These are phyloP conservation scores for Cucumis sativus DNA, from an alignment of 306 rosid species.

Conservation along the genomic window DNA sequence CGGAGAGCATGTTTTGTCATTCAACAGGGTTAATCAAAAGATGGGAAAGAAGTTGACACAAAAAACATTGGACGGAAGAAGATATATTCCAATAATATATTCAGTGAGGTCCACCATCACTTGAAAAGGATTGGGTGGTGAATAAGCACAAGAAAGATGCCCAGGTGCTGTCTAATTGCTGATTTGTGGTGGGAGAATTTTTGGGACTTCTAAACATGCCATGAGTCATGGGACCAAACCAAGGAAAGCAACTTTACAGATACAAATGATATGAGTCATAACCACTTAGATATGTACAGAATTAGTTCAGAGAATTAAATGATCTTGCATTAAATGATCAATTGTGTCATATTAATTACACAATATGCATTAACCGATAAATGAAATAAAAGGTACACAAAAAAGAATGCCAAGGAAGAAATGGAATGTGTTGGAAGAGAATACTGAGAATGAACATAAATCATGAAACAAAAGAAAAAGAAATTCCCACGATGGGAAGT, in stretches of 20 bases:
- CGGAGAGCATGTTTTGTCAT: neutral
- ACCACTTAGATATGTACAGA: neutral
- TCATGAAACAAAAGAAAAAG: neutral
- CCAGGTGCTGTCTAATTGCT: neutral
- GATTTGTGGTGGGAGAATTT: neutral
- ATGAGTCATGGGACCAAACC: neutral
- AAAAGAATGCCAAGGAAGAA: neutral
- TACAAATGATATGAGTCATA: neutral
- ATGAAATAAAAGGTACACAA: neutral
- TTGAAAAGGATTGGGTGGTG: neutral
- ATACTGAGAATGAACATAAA: neutral
- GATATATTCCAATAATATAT: neutral
- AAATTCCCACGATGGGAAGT: neutral
- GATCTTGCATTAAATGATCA: neutral
- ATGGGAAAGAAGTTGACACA: neutral
- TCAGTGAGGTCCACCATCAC: neutral
- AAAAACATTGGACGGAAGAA: neutral
- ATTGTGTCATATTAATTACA: neutral
- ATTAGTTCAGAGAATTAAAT: neutral
- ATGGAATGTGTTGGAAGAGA: neutral
- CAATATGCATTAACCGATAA: neutral
- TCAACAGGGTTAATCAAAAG: neutral
- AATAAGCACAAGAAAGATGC: neutral
- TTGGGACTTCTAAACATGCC: neutral
- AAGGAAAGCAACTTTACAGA: neutral